phyloP scores from a whole-genome alignment of 768 basidiomycete species.

The Pleurotus platypus region DNA sequence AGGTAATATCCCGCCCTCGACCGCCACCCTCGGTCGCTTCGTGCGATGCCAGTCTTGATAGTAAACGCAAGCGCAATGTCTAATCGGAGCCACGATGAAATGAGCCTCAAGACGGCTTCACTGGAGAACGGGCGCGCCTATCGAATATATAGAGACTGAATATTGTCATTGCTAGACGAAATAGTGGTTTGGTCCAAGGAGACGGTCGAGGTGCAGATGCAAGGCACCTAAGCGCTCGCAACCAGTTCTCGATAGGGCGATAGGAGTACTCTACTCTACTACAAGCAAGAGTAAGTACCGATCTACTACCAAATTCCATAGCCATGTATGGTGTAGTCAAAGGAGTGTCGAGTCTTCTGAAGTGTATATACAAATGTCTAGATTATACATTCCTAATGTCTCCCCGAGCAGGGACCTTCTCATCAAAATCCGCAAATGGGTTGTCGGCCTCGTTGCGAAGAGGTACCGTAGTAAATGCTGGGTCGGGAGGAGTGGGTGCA shows the following conservation, averaged over 20 bases:
- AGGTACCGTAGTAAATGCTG: slow-evolving; percentile 23
- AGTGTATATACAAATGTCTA: neutral
- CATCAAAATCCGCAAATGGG: slow-evolving; percentile 26
- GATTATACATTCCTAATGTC: slow-evolving; percentile 26
- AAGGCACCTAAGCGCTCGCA: no score
- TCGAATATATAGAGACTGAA: slow-evolving; percentile 93
- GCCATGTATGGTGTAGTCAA: no score
- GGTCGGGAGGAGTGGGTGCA: slow-evolving; percentile 27
- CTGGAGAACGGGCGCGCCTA: slow-evolving; percentile 44
- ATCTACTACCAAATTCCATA: no score
- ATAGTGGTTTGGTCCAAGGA: neutral
- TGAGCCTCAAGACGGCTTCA: neutral
- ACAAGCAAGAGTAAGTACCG: no score
- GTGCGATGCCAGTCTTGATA: slow-evolving; percentile 95
- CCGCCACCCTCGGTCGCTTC: slow-evolving; percentile 67
- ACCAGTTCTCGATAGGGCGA: no score
- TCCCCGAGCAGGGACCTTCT: slow-evolving; percentile 38
- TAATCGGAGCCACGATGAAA: slow-evolving; percentile 24
- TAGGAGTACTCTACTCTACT: no score
- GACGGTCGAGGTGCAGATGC: neutral
- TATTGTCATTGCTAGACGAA: slow-evolving; percentile 65
- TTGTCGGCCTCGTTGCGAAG: slow-evolving; percentile 22
- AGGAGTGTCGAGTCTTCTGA: no score
- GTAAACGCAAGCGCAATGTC: slow-evolving; percentile 90
- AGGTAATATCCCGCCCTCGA: slow-evolving; percentile 69